Evolutionary conservation across 805 yeast species (phyloP), one percentile per base, ranked within the genome.

Genomic region (Ogataea kodamae): DNA sequence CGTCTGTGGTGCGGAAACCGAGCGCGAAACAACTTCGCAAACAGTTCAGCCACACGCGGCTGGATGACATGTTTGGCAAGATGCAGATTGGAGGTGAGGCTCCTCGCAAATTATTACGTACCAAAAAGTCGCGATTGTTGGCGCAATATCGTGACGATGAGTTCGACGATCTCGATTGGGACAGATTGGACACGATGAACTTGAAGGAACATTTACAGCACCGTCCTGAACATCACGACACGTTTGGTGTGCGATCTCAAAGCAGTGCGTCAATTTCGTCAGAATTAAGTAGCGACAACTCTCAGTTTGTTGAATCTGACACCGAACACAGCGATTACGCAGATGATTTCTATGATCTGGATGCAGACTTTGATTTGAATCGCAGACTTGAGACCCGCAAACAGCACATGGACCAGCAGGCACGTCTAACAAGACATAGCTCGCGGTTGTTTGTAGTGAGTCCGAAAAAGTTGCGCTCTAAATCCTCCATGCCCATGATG

Each of bases 241-340:
- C 34, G 1, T 19, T 36, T 6, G 19, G 27, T 6, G 15, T 38
- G 10, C 30, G 48, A 20, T 45, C 50, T 11, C 58, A 46, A 14
- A 54, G 60, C 14, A 21, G 36, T 9, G 48, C 39, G 11, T 50
- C 54, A 3, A 18, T 48, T 6, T 54, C 60, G 4, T 54, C 61
- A 0, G 40, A 38, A 7, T 54, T 59, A 4, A 40, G 41, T 17
- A 39, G 43, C 11, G 39, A 40, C 3, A 25, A 42, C 15, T 45
- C 54, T 1, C 41, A 43, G 11, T 46, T 37, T 22, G 35, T 52
- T 17, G 60, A 56, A 28, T 50, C 52, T 22, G 61, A 53, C n/a
- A 48, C 59, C 1, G 61, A 56, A 16, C 52, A 55, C 29, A 55
- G 60, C 36, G 62, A 57, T 28, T 57, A 55, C 25, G 55, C 52